phyloP scores from a whole-genome alignment of 805 yeast species.

The Lachancea sp. region DNA sequence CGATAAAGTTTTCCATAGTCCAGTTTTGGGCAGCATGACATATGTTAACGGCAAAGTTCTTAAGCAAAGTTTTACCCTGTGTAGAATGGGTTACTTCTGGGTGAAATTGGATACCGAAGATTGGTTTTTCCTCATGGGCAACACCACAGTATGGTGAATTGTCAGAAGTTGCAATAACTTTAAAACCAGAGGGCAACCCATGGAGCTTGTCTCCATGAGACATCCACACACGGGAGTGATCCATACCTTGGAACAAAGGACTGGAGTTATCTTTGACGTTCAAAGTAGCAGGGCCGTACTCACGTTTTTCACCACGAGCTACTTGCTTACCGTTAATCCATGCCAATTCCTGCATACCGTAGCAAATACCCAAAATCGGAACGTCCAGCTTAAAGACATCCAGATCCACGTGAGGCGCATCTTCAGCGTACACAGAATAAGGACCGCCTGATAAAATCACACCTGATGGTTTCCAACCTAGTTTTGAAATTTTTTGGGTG shows the following conservation, averaged over 20 bases:
- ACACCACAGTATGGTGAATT: slow-evolving; percentile 97
- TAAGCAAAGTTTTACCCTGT: slow-evolving; percentile 79
- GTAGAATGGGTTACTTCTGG: slow-evolving; percentile 97
- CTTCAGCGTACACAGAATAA: slow-evolving; percentile 91
- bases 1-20: slow-evolving; percentile 97
- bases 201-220: slow-evolving; percentile 96
- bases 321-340: slow-evolving; percentile 93
- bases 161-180: slow-evolving; percentile 81
- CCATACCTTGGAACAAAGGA: slow-evolving; percentile 79
- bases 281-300: slow-evolving; percentile 93
- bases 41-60: slow-evolving; percentile 87
- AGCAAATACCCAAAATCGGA: slow-evolving; percentile 95
- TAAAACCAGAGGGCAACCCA: slow-evolving; percentile 83
- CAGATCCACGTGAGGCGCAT: slow-evolving; percentile 96
- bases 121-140: slow-evolving; percentile 61
- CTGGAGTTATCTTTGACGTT: slow-evolving; percentile 61
- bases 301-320: slow-evolving; percentile 94
- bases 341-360: slow-evolving; percentile 98
- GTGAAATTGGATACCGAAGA: slow-evolving; percentile 96
- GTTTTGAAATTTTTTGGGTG: slow-evolving; percentile 91
- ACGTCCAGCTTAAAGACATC: slow-evolving; percentile 85
- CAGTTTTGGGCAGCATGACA: slow-evolving; percentile 86
- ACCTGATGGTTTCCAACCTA: slow-evolving; percentile 94
- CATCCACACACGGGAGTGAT: slow-evolving; percentile 98
- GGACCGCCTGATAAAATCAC: slow-evolving; percentile 96